Percentiles rank a stretch among this genome's conserved stretches.
Conservation (phyloP, 2,329 filamentous ascomycete genomes). For the Sporothrix phasma region DNA sequence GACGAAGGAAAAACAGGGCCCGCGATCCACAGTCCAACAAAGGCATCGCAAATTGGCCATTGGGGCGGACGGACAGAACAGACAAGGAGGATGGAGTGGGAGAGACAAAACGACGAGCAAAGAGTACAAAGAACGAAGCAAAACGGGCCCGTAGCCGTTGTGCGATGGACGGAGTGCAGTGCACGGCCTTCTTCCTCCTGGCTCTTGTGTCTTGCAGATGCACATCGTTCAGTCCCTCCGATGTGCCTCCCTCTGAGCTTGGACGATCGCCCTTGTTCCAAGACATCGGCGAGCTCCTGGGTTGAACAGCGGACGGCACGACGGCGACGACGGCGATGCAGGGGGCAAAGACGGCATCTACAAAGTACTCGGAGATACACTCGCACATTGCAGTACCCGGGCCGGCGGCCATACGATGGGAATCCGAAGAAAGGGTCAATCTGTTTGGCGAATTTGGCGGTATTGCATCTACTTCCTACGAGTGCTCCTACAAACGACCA, state of each 20-base stretch:
- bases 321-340: neutral
- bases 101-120: neutral
- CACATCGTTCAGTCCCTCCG: neutral
- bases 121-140: neutral
- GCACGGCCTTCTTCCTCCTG: neutral
- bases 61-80: neutral
- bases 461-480: too few species aligned
- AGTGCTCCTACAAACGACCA: too few species aligned
- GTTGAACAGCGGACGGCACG: neutral
- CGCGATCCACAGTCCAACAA: neutral
- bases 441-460: too few species aligned
- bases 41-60: neutral
- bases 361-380: neutral
- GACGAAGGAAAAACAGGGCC: neutral
- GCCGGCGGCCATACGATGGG: neutral
- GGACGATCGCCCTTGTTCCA: neutral
- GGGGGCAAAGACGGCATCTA: neutral
- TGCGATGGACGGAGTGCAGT: neutral
- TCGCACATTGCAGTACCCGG: neutral
- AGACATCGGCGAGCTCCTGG: neutral
- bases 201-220: conserved; percentile 1
- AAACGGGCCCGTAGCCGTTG: neutral
- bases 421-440: neutral
- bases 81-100: too few species aligned
- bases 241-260: neutral